phyloP scores from a whole-genome alignment of 345 rosid genomes.

The Populus tremula region DNA sequence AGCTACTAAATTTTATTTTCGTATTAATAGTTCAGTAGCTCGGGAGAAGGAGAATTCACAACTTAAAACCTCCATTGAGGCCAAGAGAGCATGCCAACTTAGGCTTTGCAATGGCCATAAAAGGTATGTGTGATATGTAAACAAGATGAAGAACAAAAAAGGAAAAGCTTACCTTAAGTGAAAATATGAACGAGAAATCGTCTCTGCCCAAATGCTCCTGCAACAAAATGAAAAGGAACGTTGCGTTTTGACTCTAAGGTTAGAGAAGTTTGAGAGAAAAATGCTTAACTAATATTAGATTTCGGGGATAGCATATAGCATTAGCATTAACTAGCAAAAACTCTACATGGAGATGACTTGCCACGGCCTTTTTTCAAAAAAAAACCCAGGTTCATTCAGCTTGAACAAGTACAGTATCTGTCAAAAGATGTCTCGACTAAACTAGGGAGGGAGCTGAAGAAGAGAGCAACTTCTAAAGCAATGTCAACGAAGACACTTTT shows the following conservation, averaged over 20 bases:
- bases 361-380: neutral
- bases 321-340: neutral
- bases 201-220: conserved; percentile 95
- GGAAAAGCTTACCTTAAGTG: conserved; percentile 62
- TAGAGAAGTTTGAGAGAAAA: neutral
- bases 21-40: neutral
- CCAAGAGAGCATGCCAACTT: too few relatives aligned
- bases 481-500: neutral
- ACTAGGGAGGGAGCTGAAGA: neutral
- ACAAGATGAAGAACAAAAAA: conserved; percentile 12
- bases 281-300: neutral
- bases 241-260: conserved; percentile 9
- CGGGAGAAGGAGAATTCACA: neutral
- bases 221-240: conserved; percentile 8
- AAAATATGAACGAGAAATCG: conserved; percentile 78
- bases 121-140: neutral
- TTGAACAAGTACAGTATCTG: neutral
- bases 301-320: neutral
- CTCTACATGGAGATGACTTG: neutral
- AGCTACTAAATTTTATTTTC: too few relatives aligned
- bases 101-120: neutral
- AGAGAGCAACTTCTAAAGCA: neutral
- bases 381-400: neutral
- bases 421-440: neutral
- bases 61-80: neutral